Evolutionary conservation across 352 stramenopile species (phyloP).

Genomic region (Albugo candida): DNA sequence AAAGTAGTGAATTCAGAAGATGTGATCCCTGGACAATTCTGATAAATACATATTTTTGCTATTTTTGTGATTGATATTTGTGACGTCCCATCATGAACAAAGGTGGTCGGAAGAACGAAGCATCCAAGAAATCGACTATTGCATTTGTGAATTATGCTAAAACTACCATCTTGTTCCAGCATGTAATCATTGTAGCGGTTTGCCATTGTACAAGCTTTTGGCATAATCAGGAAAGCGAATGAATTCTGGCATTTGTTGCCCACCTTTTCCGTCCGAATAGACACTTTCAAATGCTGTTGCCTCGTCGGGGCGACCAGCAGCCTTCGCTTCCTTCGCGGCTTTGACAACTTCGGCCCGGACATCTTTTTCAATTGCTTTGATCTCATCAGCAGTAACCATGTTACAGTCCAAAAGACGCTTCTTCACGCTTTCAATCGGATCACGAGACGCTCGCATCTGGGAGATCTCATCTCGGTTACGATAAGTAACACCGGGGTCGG

Average conservation of each 20-base stretch:
- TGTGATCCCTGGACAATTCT: too few species aligned
- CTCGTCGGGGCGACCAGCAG: slow-evolving; percentile 24
- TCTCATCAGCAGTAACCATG: slow-evolving; percentile 89
- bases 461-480: slow-evolving; percentile 99
- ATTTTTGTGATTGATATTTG: too few species aligned
- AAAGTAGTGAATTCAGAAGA: too few species aligned
- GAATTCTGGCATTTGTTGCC: slow-evolving; percentile 86
- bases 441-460: slow-evolving; percentile 93
- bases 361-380: slow-evolving; percentile 98
- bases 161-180: too few species aligned
- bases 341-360: slow-evolving; percentile 95
- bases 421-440: slow-evolving; percentile 98
- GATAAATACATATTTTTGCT: too few species aligned
- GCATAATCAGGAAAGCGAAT: slow-evolving; percentile 94
- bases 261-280: slow-evolving; percentile 76
- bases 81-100: too few species aligned
- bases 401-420: slow-evolving; percentile 90
- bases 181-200: slow-evolving; percentile 10
- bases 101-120: too few species aligned
- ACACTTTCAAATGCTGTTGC: slow-evolving; percentile 67
- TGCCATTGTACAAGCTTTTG: slow-evolving; percentile 86
- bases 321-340: slow-evolving; percentile 86
- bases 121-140: too few species aligned
- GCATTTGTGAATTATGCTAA: too few species aligned
- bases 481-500: slow-evolving; percentile 99